These are phyloP conservation scores for Mycena olivaceomarginata DNA, from an alignment of 768 basidiomycete genomes.

Conservation along the genomic window DNA sequence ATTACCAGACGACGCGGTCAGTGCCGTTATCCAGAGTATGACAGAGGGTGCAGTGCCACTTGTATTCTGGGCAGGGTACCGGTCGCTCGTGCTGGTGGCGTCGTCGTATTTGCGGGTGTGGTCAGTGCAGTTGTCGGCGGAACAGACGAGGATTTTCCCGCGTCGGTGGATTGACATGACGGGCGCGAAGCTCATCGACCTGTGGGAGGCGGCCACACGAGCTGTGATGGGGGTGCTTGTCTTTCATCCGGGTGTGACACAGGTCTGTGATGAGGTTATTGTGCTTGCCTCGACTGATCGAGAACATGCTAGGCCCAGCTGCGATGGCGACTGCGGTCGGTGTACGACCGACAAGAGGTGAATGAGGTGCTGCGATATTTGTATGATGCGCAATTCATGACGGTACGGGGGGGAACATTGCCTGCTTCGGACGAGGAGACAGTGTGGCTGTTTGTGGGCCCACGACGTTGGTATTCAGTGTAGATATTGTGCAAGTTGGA, in stretches of 20 bases:
- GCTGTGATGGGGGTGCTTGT: slow-evolving; percentile 81
- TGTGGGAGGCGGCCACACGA: slow-evolving; percentile 84
- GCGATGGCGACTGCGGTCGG: slow-evolving; percentile 80
- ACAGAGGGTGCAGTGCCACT: slow-evolving; percentile 70
- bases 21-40: slow-evolving; percentile 63
- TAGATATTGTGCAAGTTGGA: slow-evolving; percentile 47
- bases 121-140: slow-evolving; percentile 73
- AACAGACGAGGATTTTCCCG: slow-evolving; percentile 72
- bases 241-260: slow-evolving; percentile 83
- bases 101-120: slow-evolving; percentile 70
- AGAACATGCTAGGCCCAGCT: slow-evolving; percentile 73
- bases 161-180: slow-evolving; percentile 86
- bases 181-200: slow-evolving; percentile 75
- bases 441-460: slow-evolving; percentile 74
- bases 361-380: slow-evolving; percentile 76
- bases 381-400: slow-evolving; percentile 70
- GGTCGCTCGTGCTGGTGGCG: slow-evolving; percentile 72
- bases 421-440: slow-evolving; percentile 74
- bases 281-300: background rate
- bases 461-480: slow-evolving; percentile 81
- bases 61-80: slow-evolving; percentile 83
- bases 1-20: slow-evolving; percentile 45
- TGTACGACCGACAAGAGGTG: slow-evolving; percentile 87
- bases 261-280: slow-evolving; percentile 66
- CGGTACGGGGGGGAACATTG: slow-evolving; percentile 50